A percentile compares a stretch with the other conserved stretches of the same genome.
These are phyloP conservation scores for Lecanicillium sp. DNA, from an alignment of 2,329 filamentous ascomycete species.

Conservation along the genomic window DNA sequence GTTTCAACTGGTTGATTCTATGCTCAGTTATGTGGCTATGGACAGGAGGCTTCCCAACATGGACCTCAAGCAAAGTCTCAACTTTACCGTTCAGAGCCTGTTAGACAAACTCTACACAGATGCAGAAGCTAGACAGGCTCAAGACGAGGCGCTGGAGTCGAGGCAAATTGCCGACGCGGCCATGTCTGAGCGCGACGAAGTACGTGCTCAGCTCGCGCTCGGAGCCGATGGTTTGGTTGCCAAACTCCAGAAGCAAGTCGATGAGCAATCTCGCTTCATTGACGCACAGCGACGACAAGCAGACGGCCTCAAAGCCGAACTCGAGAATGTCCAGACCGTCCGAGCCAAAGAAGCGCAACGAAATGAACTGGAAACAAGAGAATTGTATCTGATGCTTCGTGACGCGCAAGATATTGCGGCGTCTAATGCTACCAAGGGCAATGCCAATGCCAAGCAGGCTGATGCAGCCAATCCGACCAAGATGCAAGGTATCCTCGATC, in stretches of 20 bases:
- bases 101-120: conserved; percentile 95
- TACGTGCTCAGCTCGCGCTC: conserved; percentile 78
- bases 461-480: conserved; percentile 60
- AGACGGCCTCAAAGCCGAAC: conserved; percentile 79
- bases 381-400: conserved; percentile 95
- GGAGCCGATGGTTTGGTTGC: conserved; percentile 89
- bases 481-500: conserved; percentile 88
- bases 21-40: conserved; percentile 99
- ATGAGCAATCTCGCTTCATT: conserved; percentile 85
- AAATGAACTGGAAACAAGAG: conserved; percentile 91
- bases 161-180: conserved; percentile 91
- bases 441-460: conserved; percentile 38
- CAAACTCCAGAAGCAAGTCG: conserved; percentile 88
- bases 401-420: conserved; percentile 95
- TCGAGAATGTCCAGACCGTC: conserved; percentile 77
- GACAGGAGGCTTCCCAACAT: conserved; percentile 90
- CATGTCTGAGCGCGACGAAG: conserved; percentile 92
- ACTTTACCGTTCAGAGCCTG: conserved; percentile 92
- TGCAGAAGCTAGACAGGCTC: conserved; percentile 83
- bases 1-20: conserved; percentile 97
- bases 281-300: conserved; percentile 80
- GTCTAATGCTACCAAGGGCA: conserved; percentile 61
- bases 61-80: conserved; percentile 95
- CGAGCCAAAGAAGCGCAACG: conserved; percentile 86
- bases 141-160: conserved; percentile 84